Evolutionary conservation across 73 alveolate genomes (phyloP), one percentile per base, ranked within the genome.

Genomic region (Blepharisma stoltei): DNA sequence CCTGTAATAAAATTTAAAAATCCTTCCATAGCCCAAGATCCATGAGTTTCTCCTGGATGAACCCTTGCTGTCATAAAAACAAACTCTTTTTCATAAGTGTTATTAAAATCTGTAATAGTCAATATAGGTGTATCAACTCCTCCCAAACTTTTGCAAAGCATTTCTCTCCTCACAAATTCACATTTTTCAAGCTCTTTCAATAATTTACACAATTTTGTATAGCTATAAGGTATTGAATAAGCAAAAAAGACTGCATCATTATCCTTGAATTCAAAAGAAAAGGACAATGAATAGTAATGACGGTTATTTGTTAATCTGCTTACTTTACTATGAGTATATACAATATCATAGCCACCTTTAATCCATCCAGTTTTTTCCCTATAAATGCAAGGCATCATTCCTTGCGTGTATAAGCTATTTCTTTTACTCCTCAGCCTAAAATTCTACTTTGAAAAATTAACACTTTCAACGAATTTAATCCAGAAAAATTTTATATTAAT

Each of bases 221-320:
- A 81, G 44, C 90, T 69, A 80, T 95, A 96, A 41, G 98, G 83
- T 66, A 88, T 93, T 9, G 98, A 91, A 86, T 90, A 98, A 9
- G 99, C 98, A 78, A 97, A 90, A 81, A 88, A 97, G 7, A 96
- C 97, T 67, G 94, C 92, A 81, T 97, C 99, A 54, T 89, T 73
- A 80, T 95, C 78, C 85, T 93, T 89, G 78, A 96, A 96, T 45
- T 93, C 83, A 48, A 88, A 95, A 7, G 97, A 90, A 87, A 95
- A 97, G 44, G 99, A 95, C 80, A 97, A 76, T 41, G 99, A 92
- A 83, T 96, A 97, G 45, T 37, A 69, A 89, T 95, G 94, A 43
- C 98, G 99, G 77, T 95, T 98, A 70, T 87, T 73, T 70, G 93
- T 98, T 78, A 92, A 83, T 80, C 86, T 77, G 44, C 86, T 91